Conservation (phyloP, 108 stramenopile species). For the Pseudonitzschia pungens region DNA sequence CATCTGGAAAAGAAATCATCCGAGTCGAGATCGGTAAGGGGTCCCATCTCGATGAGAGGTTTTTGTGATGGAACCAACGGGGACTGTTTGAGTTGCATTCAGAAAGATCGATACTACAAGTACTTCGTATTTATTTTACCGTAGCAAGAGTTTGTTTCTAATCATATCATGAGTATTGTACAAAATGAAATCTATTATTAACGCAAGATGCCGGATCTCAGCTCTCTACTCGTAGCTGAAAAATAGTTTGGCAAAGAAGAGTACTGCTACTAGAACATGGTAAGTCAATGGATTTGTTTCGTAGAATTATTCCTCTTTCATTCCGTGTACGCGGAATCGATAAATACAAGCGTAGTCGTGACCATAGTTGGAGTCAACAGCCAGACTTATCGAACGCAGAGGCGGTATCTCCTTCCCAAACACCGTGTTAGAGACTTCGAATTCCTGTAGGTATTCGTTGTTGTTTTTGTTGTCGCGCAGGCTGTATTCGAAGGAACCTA, state of each 20-base stretch:
- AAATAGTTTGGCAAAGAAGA: too few species aligned
- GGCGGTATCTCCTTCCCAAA: conserved; percentile 50
- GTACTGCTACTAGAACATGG: too few species aligned
- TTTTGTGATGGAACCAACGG: too few species aligned
- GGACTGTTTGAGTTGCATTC: too few species aligned
- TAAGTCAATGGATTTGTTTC: not conserved
- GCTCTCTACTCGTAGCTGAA: too few species aligned
- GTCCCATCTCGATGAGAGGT: not conserved
- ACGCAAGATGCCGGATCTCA: too few species aligned
- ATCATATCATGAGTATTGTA: too few species aligned
- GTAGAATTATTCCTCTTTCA: not conserved
- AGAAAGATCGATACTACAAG: too few species aligned
- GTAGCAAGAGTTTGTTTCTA: too few species aligned
- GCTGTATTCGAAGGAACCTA: conserved; percentile 63
- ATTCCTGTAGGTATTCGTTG: conserved; percentile 48
- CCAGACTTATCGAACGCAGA: conserved; percentile 64
- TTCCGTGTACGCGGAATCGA: conserved; percentile 80
- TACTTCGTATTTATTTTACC: too few species aligned
- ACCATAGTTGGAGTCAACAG: conserved; percentile 82
- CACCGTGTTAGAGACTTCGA: conserved; percentile 44
- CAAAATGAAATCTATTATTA: too few species aligned
- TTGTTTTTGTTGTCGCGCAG: not conserved
- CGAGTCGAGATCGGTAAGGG: not conserved
- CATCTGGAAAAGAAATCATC: too few species aligned
- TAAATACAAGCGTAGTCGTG: conserved; percentile 73